A percentile compares a stretch with the other conserved stretches of the same genome.
Evolutionary conservation across 352 stramenopile genomes (phyloP).

Genomic region (Thalassiosira hispida): DNA sequence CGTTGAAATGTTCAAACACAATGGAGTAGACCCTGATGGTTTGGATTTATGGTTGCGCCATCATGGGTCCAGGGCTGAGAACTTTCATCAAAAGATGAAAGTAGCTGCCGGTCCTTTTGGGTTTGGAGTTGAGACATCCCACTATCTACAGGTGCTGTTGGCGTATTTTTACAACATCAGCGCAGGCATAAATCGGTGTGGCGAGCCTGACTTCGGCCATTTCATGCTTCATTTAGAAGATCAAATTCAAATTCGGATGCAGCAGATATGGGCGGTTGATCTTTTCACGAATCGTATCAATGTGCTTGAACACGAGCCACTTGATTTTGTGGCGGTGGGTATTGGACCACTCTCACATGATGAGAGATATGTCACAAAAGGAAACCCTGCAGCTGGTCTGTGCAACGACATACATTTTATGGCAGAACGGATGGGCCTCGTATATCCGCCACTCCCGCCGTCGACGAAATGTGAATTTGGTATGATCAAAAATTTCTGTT

Average conservation of each 20-base stretch:
- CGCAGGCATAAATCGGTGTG: conserved; percentile 1
- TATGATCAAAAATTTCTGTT: conserved; percentile 38
- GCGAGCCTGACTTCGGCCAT: conserved; percentile 33
- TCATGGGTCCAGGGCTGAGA: conserved; percentile 20
- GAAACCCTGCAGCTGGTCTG: background rate
- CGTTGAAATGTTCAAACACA: conserved; percentile 22
- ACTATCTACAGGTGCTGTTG: conserved; percentile 23
- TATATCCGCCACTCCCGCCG: background rate
- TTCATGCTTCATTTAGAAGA: conserved; percentile 17
- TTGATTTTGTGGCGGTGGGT: conserved; percentile 25
- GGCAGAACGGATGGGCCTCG: background rate
- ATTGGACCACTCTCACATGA: conserved; percentile 19
- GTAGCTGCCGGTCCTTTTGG: conserved; percentile 20
- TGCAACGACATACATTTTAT: background rate
- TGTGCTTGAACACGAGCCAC: background rate
- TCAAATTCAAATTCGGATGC: conserved; percentile 24
- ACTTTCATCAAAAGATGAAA: conserved; percentile 32
- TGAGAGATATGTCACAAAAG: conserved; percentile 6
- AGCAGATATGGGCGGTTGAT: conserved; percentile 19
- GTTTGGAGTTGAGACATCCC: conserved; percentile 15
- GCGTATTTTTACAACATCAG: conserved; percentile 19
- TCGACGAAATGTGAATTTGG: background rate
- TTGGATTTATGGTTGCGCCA: conserved; percentile 18
- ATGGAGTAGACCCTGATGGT: conserved; percentile 17
- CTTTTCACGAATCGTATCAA: conserved; percentile 28